Base-by-base conservation (phyloP, 2,329 filamentous ascomycete genomes). In the Cordyceps tenuipes region DNA sequence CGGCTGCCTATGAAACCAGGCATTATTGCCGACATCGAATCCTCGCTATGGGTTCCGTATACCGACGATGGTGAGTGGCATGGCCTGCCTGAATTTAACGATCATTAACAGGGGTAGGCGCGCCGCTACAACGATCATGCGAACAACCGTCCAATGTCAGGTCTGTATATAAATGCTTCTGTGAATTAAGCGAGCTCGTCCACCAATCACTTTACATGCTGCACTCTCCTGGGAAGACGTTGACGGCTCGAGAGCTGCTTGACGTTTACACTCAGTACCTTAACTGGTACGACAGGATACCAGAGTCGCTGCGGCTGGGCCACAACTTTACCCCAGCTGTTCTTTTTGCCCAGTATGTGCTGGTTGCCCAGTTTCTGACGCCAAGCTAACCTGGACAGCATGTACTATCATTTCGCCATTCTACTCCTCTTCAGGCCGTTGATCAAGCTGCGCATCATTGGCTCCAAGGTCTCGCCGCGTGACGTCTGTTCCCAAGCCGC, bases 271-370 rank as follows among this genome's bases (percentile, higher is more conserved):
- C 81, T 0, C 81, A 85, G 64, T 91, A 89, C 65, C 77, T 89
- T 17, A 80, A 83, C 57, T 91, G 88, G 88, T 90, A 90, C 68
- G 82, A 83, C 61, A 77, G 75, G 29, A 81, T 91, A 62, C 88
- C 88, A 0, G 79, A 83, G 61, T 80, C 83, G 2, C 75, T 91
- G 54, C 77, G 81, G 23, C 71, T 90, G 3, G 84, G 84, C 2
- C 81, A 87, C 62, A 88, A 86, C 64, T 88, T 88, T 57, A 87
- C 87, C 3, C 87, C 88, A 12, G 85, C 89, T 50, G 86, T 90
- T 41, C 73, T 91, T 21, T 86, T 89, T 62, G 81, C 88, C 43
- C 88, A 91, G 88, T 90, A 76, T 77, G 88, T 34, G 3, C 8
- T 39, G 15, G 29, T 13, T 26, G 8, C 9, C 10, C 4, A 1